phyloP scores from a whole-genome alignment of 192 early-diverging fungal species.

The Funneliformis geosporum region DNA sequence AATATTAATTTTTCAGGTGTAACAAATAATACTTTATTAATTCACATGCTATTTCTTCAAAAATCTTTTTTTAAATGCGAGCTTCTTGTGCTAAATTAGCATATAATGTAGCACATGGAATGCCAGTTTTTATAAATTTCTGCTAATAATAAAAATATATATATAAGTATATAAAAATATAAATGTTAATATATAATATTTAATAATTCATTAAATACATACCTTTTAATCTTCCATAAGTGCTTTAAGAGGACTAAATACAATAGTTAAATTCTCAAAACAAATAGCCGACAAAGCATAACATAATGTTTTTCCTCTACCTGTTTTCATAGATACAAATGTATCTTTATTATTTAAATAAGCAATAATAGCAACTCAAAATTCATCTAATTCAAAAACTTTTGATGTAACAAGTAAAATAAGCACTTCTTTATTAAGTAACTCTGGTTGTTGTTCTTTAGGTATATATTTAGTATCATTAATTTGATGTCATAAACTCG shows the following conservation, averaged over 20 bases:
- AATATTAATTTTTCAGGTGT: background rate
- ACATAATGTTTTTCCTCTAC: no score
- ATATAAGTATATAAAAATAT: background rate
- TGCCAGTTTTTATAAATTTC: background rate
- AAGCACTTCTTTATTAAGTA: background rate
- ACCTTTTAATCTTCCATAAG: background rate
- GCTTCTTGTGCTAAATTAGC: background rate
- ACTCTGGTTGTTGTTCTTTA: background rate
- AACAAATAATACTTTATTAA: background rate
- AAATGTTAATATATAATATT: background rate
- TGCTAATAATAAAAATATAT: background rate
- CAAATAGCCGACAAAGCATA: no score
- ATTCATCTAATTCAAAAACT: background rate
- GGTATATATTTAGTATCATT: background rate
- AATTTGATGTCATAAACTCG: background rate
- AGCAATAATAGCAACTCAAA: background rate
- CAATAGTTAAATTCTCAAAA: background rate
- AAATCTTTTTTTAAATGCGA: background rate
- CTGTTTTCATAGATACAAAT: no score
- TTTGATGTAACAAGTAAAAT: background rate
- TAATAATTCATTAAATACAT: no score
- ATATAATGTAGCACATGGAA: background rate
- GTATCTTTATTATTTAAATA: background rate
- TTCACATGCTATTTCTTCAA: background rate
- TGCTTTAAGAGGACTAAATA: background rate